These are phyloP conservation scores for Boletus subparvulus DNA, from an alignment of 768 basidiomycete genomes.

Conservation along the genomic window DNA sequence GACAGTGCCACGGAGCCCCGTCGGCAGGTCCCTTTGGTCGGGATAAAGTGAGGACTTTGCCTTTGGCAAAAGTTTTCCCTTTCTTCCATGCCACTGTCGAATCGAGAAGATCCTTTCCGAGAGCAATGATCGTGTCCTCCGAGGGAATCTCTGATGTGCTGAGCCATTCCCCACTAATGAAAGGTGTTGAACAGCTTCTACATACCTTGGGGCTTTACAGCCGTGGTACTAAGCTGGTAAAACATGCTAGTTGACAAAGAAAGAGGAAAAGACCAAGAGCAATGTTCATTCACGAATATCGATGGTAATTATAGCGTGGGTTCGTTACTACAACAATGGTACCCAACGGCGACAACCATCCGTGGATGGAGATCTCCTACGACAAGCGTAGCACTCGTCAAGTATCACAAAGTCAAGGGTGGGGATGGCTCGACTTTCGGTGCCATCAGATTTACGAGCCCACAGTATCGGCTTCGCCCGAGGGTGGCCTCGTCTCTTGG, in stretches of 20 bases:
- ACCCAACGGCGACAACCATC: constrained; percentile 1
- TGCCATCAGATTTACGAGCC: constrained; percentile 63
- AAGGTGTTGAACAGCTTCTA: not conserved
- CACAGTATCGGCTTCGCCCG: constrained; percentile 87
- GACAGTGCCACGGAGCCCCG: constrained; percentile 65
- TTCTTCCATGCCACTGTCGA: constrained; percentile 61
- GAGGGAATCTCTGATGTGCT: constrained; percentile 53
- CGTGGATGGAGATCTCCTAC: not conserved
- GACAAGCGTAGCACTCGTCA: not conserved
- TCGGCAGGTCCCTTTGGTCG: constrained; percentile 54
- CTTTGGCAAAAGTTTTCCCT: constrained; percentile 59
- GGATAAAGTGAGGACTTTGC: constrained; percentile 54
- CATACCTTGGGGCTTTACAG: constrained; percentile 41
- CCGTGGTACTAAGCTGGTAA: constrained; percentile 40
- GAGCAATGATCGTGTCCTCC: constrained; percentile 54
- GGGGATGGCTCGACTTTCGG: constrained; percentile 17
- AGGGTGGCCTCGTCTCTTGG: constrained; percentile 72
- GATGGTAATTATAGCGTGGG: constrained; percentile 18
- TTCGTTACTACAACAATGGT: constrained; percentile 18
- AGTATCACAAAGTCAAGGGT: constrained; percentile 6
- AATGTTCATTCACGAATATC: not conserved
- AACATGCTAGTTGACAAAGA: constrained; percentile 22
- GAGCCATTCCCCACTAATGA: not conserved
- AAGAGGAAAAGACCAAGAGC: not conserved
- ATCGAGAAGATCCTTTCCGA: constrained; percentile 56